Percentiles rank a stretch among this genome's conserved stretches.
These are phyloP conservation scores for Plectosphaerella sp. DNA, from an alignment of 2,329 filamentous ascomycete species.

Conservation along the genomic window DNA sequence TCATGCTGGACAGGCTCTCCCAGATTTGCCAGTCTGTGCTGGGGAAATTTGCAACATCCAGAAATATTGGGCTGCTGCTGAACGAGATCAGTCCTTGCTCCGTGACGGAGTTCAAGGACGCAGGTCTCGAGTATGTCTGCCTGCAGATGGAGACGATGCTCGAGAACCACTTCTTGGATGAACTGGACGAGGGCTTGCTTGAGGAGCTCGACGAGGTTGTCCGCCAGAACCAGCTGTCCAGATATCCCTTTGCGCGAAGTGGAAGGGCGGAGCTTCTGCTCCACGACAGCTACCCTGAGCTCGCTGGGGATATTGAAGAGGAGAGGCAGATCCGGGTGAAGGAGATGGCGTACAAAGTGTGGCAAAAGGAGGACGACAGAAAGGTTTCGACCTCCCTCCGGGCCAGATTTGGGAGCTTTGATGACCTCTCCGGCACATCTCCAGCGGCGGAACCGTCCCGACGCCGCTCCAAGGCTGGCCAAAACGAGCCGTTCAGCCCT, in stretches of 20 bases:
- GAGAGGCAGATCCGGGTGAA: slow-evolving; percentile 67
- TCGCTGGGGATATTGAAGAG: slow-evolving; percentile 63
- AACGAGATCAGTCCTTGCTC: slow-evolving; percentile 83
- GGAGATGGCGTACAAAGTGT: slow-evolving; percentile 67
- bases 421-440: slow-evolving; percentile 47
- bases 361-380: slow-evolving; percentile 60
- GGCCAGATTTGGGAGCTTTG: slow-evolving; percentile 56
- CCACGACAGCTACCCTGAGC: slow-evolving; percentile 58
- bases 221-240: slow-evolving; percentile 74
- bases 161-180: slow-evolving; percentile 81
- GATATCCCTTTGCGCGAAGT: slow-evolving; percentile 72
- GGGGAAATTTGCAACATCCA: slow-evolving; percentile 76
- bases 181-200: slow-evolving; percentile 80
- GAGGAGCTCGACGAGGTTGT: slow-evolving; percentile 76
- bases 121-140: slow-evolving; percentile 85
- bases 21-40: slow-evolving; percentile 85
- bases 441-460: slow-evolving; percentile 24
- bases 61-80: slow-evolving; percentile 80
- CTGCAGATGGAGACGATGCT: slow-evolving; percentile 88
- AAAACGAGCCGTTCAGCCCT: slow-evolving; percentile 61
- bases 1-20: slow-evolving; percentile 89
- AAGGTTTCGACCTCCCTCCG: slow-evolving; percentile 58
- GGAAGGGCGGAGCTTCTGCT: slow-evolving; percentile 64
- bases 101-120: slow-evolving; percentile 80
- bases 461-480: slow-evolving; percentile 38